A percentile compares a stretch with the other conserved stretches of the same genome.
phyloP scores from a whole-genome alignment of 192 early-diverging fungal genomes.

The Umbelopsis sp. region DNA sequence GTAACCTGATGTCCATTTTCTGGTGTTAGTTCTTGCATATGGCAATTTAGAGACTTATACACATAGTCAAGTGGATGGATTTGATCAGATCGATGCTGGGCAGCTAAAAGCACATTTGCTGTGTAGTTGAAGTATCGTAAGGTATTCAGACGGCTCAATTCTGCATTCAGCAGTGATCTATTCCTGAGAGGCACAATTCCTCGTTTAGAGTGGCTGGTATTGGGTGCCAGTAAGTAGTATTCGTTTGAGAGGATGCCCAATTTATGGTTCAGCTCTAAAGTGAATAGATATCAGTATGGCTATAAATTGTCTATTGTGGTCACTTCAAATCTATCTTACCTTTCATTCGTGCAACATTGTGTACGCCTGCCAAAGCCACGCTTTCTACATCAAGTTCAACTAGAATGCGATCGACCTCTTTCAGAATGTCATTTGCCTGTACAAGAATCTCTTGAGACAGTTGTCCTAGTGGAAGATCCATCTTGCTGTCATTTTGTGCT shows the following conservation, averaged over 20 bases:
- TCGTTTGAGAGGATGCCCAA: slow-evolving; percentile 44
- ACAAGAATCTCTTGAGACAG: slow-evolving; percentile 64
- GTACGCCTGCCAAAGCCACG: neutral
- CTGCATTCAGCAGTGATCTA: neutral
- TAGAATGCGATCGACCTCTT: slow-evolving; percentile 52
- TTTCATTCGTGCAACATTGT: neutral
- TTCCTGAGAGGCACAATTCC: slow-evolving; percentile 52
- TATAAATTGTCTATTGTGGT: neutral
- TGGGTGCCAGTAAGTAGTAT: slow-evolving; percentile 79
- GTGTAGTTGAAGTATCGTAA: slow-evolving; percentile 31
- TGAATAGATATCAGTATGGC: neutral
- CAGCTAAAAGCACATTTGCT: slow-evolving; percentile 34
- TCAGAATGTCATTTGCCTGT: slow-evolving; percentile 59
- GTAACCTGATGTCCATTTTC: neutral
- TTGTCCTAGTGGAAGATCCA: slow-evolving; percentile 81
- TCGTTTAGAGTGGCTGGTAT: slow-evolving; percentile 47
- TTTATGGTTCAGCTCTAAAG: neutral
- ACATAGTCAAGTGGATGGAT: slow-evolving; percentile 37
- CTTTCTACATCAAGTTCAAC: neutral
- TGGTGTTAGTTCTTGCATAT: slow-evolving; percentile 12
- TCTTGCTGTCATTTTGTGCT: slow-evolving; percentile 55
- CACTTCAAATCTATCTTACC: neutral
- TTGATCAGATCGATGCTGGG: slow-evolving; percentile 22
- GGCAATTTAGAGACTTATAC: slow-evolving; percentile 29
- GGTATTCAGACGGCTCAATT: slow-evolving; percentile 21